These are phyloP conservation scores for Pestalotiopsis sp. DNA, from an alignment of 2,329 filamentous ascomycete species.

Conservation along the genomic window DNA sequence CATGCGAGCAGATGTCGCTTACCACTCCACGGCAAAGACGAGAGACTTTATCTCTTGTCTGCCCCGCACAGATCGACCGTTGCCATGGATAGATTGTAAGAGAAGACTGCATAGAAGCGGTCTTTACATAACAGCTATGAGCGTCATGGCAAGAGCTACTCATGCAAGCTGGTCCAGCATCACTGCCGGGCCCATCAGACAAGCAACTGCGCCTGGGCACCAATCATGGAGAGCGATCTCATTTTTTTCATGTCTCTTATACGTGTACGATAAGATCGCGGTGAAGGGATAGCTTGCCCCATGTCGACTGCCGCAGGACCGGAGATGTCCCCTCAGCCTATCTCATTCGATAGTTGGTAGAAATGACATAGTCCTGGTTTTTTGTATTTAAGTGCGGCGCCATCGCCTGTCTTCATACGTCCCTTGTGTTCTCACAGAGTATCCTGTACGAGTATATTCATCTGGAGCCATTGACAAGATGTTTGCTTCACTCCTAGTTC, in stretches of 20 bases:
- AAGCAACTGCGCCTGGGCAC: neutral
- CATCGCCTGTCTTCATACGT: neutral
- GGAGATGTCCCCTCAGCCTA: neutral
- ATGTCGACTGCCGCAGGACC: conserved; percentile 6
- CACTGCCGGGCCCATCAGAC: neutral
- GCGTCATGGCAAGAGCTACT: conserved; percentile 7
- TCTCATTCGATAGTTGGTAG: neutral
- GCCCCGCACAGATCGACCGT: conserved; percentile 5
- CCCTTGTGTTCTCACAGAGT: neutral
- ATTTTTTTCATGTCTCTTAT: neutral
- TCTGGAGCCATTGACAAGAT: neutral
- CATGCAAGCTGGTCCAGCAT: neutral
- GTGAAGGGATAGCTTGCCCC: neutral
- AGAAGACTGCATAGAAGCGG: neutral
- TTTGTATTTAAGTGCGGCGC: neutral
- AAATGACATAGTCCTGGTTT: neutral
- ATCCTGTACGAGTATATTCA: neutral
- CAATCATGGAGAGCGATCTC: neutral
- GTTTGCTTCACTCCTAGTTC: conserved; percentile 28
- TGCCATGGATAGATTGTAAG: conserved; percentile 4
- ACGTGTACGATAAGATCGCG: conserved; percentile 7
- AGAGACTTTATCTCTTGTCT: conserved; percentile 12
- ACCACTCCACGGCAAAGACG: neutral
- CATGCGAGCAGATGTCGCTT: neutral
- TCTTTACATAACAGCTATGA: conserved; percentile 12